Evolutionary conservation across 2,329 filamentous ascomycete species (phyloP).

Genomic region (Colletotrichum kahawae): DNA sequence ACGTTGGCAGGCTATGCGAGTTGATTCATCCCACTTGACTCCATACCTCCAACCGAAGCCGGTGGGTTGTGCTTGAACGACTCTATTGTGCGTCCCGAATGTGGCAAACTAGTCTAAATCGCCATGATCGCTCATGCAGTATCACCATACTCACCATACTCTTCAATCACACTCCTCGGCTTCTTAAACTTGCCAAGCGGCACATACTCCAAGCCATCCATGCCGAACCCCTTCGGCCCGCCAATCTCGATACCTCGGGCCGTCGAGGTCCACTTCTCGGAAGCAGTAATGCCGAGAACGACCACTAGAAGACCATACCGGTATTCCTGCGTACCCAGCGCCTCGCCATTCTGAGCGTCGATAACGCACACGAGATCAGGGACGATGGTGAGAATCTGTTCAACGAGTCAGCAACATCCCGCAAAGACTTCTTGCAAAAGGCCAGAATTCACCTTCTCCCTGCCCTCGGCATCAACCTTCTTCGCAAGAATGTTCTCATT

Average conservation of each 20-base stretch:
- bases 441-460: conserved; percentile 32
- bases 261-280: conserved; percentile 48
- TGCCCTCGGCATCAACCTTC: conserved; percentile 27
- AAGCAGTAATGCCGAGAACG: conserved; percentile 52
- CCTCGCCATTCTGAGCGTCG: conserved; percentile 60
- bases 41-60: background rate
- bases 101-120: background rate
- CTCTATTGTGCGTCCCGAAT: fast-evolving
- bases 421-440: fast-evolving
- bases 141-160: conserved; percentile 38
- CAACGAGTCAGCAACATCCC: conserved; percentile 22
- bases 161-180: conserved; percentile 49
- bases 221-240: conserved; percentile 56
- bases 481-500: conserved; percentile 74
- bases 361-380: conserved; percentile 63
- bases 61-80: background rate
- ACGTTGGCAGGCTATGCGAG: background rate
- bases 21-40: background rate
- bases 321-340: conserved; percentile 62
- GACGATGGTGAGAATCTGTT: conserved; percentile 54
- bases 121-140: background rate
- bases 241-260: conserved; percentile 45
- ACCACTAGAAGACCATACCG: conserved; percentile 56
- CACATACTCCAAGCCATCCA: conserved; percentile 24
- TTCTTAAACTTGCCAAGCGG: conserved; percentile 48